phyloP scores from a whole-genome alignment of 441 rosid species.

The Hura crepitans region DNA sequence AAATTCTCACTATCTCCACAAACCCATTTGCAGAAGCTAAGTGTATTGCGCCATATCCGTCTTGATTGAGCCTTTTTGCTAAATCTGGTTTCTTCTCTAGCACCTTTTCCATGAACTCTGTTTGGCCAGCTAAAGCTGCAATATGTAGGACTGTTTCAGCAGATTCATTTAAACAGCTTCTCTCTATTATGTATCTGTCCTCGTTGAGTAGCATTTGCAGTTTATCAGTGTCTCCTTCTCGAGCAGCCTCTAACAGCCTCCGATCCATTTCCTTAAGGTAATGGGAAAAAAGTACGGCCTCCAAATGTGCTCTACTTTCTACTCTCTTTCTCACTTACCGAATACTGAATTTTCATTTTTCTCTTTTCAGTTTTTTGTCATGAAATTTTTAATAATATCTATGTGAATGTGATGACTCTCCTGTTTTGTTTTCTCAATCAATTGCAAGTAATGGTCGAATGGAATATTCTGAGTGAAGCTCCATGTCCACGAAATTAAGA shows the following conservation, averaged over 20 bases:
- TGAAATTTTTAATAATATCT: too few relatives aligned
- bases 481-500: too few relatives aligned
- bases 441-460: too few relatives aligned
- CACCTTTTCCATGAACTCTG: not conserved
- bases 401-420: too few relatives aligned
- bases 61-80: constrained; percentile 9
- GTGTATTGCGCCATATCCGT: constrained; percentile 1
- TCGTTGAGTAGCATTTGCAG: not conserved
- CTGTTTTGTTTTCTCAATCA: too few relatives aligned
- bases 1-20: not conserved
- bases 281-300: too few relatives aligned
- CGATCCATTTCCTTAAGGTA: not conserved
- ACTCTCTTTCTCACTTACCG: too few relatives aligned
- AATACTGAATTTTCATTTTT: too few relatives aligned
- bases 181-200: not conserved
- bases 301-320: too few relatives aligned
- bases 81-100: not conserved
- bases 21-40: constrained; percentile 11
- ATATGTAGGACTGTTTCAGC: constrained; percentile 5
- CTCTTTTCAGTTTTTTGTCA: too few relatives aligned
- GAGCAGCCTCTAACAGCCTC: constrained; percentile 5
- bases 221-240: not conserved
- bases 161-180: not conserved
- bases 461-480: too few relatives aligned
- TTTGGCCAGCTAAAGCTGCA: not conserved